Percentiles rank a stretch among this genome's conserved stretches.
These are phyloP conservation scores for Botrytis fabae DNA, from an alignment of 2,329 filamentous ascomycete genomes.

Conservation along the genomic window DNA sequence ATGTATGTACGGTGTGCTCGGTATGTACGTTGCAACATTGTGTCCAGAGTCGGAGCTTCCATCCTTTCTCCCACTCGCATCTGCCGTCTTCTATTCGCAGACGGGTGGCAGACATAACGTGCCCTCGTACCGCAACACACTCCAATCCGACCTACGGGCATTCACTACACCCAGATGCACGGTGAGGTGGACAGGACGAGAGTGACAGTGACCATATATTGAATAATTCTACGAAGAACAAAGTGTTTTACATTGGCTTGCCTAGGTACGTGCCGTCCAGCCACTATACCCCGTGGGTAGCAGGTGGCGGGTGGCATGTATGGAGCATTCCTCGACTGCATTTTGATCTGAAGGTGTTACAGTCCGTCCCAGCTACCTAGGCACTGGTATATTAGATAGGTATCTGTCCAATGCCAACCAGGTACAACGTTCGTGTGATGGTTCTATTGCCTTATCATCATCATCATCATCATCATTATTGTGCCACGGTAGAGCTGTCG, in stretches of 20 bases:
- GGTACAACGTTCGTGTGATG: background rate
- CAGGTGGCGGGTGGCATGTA: too few relatives aligned
- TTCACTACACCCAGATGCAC: constrained; percentile 2
- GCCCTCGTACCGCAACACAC: background rate
- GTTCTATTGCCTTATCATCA: background rate
- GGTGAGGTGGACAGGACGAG: constrained; percentile 12
- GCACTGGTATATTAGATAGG: background rate
- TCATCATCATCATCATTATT: background rate
- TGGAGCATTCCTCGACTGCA: too few relatives aligned
- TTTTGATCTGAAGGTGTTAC: background rate
- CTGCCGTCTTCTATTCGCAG: background rate
- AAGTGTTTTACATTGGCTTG: background rate
- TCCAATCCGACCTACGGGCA: background rate
- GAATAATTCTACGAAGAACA: background rate
- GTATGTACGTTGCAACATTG: background rate
- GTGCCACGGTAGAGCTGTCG: background rate
- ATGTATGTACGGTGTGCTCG: background rate
- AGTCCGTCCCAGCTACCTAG: background rate
- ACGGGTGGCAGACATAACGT: background rate
- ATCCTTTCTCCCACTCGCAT: constrained; percentile 4
- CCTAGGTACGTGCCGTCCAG: background rate
- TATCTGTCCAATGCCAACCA: background rate
- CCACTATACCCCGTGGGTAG: background rate
- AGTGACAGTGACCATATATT: background rate
- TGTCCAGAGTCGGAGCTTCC: background rate